Evolutionary conservation across 495 filamentous ascomycete genomes (phyloP), one percentile per base, ranked within the genome.

Genomic region (Mycothermus thermophilus): DNA sequence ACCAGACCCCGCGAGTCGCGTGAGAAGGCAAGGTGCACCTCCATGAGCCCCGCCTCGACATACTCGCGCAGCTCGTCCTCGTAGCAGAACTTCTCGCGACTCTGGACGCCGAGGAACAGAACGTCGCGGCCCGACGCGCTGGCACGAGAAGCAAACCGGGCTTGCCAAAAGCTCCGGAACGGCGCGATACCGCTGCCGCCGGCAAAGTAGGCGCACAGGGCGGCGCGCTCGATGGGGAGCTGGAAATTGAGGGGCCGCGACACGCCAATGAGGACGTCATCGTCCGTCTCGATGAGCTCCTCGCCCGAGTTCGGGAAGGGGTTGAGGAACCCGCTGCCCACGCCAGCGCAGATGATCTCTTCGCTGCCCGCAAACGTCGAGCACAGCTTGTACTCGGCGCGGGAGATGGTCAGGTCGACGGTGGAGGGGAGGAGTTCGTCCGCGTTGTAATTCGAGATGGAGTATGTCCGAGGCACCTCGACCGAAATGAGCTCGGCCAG

Each of bases 141-240:
- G 40, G 43, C 48, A 15, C 51, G 56, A 2, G 46, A 53, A 8
- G 42, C 42, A 7, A 62, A 33, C 1, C 64, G 54, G 27, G 58
- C 52, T 42, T 63, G 56, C 64, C 64, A 69, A 33, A 69, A 69
- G 35, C 62, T 61, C 12, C 64, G 55, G 50, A 68, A 68, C 3
- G 64, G 66, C 1, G 66, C 64, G 28, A 70, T 66, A 10, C 66
- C 64, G 24, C 60, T 64, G 2, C 66, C 66, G 15, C 66, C 64
- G 14, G 64, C 63, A 37, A 70, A 70, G 43, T 63, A 67, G 2
- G 59, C 64, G 20, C 64, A 60, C 0, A 64, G 63, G 0, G 61
- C 63, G 12, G 62, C 59, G 2, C 54, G 42, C 16, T 60, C 62
- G 3, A 63, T 45, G 2, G 66, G 64, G 8, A 67, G 50, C 34